phyloP scores from a whole-genome alignment of 2,329 filamentous ascomycete species.

The Leptodontidium sp. region DNA sequence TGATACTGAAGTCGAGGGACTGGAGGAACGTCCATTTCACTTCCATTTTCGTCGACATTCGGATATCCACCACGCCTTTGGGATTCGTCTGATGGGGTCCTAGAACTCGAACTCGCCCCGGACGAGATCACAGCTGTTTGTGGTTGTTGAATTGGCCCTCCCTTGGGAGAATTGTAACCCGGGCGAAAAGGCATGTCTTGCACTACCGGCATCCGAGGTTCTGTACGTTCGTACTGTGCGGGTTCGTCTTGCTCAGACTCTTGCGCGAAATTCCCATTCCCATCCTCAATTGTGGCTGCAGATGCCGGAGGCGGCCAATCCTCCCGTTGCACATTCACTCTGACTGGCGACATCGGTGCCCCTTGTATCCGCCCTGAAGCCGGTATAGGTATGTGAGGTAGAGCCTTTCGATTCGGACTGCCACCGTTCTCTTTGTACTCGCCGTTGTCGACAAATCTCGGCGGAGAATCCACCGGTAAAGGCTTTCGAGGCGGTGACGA shows the following conservation, averaged over 20 bases:
- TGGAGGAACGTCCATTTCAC: constrained; percentile 30
- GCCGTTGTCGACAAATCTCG: constrained; percentile 29
- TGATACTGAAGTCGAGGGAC: constrained; percentile 70
- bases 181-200: constrained; percentile 44
- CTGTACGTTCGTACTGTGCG: constrained; percentile 25
- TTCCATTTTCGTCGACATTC: constrained; percentile 39
- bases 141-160: constrained; percentile 43
- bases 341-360: constrained; percentile 63
- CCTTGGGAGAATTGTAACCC: constrained; percentile 36
- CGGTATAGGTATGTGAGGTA: constrained; percentile 39
- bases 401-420: constrained; percentile 31
- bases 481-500: constrained; percentile 32
- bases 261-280: constrained; percentile 27
- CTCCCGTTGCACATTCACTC: constrained; percentile 61
- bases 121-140: constrained; percentile 45
- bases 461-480: constrained; percentile 24
- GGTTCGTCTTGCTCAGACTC: constrained; percentile 31
- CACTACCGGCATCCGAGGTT: constrained; percentile 32
- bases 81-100: constrained; percentile 37
- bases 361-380: constrained; percentile 53
- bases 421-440: constrained; percentile 40
- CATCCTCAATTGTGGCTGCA: constrained; percentile 59
- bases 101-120: constrained; percentile 37
- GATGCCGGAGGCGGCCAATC: constrained; percentile 61
- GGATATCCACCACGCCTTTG: constrained; percentile 28